Percentiles rank a stretch among this genome's conserved stretches.
Evolutionary conservation across 306 rosid genomes (phyloP).

Genomic region (Cicer arietinum): DNA sequence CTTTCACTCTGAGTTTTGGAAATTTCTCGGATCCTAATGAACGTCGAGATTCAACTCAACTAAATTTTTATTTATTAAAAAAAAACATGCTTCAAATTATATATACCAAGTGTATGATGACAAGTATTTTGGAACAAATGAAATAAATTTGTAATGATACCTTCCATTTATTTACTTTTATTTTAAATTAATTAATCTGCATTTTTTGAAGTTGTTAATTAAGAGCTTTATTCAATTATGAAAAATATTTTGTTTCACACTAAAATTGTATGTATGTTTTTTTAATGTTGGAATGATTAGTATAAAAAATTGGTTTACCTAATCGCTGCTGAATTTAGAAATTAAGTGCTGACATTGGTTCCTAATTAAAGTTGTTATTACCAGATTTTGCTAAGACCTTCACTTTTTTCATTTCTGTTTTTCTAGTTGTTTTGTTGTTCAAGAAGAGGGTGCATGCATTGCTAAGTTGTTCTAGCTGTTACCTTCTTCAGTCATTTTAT

Average conservation of each 20-base stretch:
- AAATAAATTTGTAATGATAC: constrained; percentile 7
- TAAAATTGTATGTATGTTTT: background rate
- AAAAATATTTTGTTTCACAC: background rate
- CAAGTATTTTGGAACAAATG: constrained; percentile 21
- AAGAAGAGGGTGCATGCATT: no score
- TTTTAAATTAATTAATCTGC: background rate
- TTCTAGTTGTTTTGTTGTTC: no score
- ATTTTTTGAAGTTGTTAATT: background rate
- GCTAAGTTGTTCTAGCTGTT: no score
- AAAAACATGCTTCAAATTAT: constrained; percentile 3
- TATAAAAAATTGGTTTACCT: background rate
- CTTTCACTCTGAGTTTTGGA: no score
- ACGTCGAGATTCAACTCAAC: no score
- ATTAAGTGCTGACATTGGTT: no score
- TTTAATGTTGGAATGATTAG: background rate
- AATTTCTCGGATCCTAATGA: no score
- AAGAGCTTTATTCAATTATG: background rate
- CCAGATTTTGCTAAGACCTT: no score
- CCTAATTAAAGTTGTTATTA: no score
- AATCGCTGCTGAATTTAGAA: background rate
- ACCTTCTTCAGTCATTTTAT: no score
- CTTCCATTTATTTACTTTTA: background rate
- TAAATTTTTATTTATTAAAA: no score
- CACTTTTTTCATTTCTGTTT: no score
- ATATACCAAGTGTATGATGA: background rate